Evolutionary conservation across 2,329 filamentous ascomycete species (phyloP), one percentile per base, ranked within the genome.

Genomic region (Coccinonectria pachysandricola): DNA sequence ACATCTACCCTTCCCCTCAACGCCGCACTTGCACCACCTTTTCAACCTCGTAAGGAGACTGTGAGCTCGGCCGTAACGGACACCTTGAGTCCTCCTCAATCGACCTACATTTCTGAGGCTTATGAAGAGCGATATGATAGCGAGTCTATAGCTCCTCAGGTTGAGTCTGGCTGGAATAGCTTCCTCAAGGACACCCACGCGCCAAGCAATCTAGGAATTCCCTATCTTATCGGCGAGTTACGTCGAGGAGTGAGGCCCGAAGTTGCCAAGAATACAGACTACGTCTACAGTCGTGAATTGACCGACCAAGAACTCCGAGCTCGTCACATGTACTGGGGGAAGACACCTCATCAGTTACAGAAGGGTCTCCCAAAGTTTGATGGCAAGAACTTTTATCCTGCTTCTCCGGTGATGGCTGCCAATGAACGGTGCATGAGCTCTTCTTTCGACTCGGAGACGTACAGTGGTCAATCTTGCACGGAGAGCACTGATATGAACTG

Each of bases 331-430:
- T 77, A 74, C 45, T 78, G 71, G 69, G 71, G 68, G 7, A 65
- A 68, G 21, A 63, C 66, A 10, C 62, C 71, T 21, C 58, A 53
- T 15, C 60, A 64, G 36, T 57, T 60, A 8, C 57, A 65, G 24
- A 59, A 55, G 17, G 68, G 70, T 3, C 53, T 76, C 20, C 72
- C 73, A 17, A 76, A 72, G 46, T 79, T 73, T 39, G 72, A 78
- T 37, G 72, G 74, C 13, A 75, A 72, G 45, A 63, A 76, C 44
- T 77, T 77, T 39, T 77, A 75, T 35, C 68, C 65, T 15, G 54
- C 68, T 3, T 75, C 71, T 1, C 68, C 69, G 1, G 46, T 50
- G 35, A n/a, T n/a, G n/a, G n/a, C n/a, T n/a, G n/a, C n/a, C n/a
- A 69, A 67, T 43, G 41, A 50, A 17, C 35, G 33, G 15, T 36